These are phyloP conservation scores for Diaporthe citrichinensis DNA, from an alignment of 2,329 filamentous ascomycete genomes.

Conservation along the genomic window DNA sequence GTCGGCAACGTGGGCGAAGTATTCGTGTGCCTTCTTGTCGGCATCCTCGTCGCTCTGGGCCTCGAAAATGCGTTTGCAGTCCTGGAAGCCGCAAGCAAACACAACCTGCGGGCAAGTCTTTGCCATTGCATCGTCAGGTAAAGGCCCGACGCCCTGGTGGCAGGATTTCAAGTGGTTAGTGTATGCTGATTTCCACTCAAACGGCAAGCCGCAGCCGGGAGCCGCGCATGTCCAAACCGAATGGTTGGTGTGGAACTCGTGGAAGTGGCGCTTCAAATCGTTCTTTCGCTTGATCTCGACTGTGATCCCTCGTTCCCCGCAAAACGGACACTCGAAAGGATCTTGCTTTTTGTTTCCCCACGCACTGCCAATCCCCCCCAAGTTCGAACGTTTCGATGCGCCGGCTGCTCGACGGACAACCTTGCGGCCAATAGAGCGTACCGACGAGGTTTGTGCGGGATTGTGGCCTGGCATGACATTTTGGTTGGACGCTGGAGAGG, in stretches of 20 bases:
- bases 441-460: constrained; percentile 37
- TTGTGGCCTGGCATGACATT: constrained; percentile 46
- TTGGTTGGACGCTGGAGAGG: constrained; percentile 40
- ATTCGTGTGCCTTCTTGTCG: constrained; percentile 58
- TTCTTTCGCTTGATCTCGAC: constrained; percentile 61
- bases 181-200: constrained; percentile 64
- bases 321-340: constrained; percentile 54
- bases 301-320: constrained; percentile 57
- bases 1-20: constrained; percentile 61
- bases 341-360: constrained; percentile 42
- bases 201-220: constrained; percentile 59
- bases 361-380: constrained; percentile 40
- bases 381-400: constrained; percentile 41
- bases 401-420: constrained; percentile 41
- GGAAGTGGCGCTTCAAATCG: constrained; percentile 64
- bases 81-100: constrained; percentile 64
- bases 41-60: constrained; percentile 57
- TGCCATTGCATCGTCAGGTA: constrained; percentile 56
- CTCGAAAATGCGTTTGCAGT: constrained; percentile 61
- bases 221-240: constrained; percentile 62
- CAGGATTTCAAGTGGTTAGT: constrained; percentile 61
- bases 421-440: constrained; percentile 40
- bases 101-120: constrained; percentile 61
- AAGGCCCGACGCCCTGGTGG: constrained; percentile 56
- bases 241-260: constrained; percentile 63